A percentile compares a stretch with the other conserved stretches of the same genome.
phyloP scores from a whole-genome alignment of 2,329 filamentous ascomycete genomes.

The Cytospora piceicola region DNA sequence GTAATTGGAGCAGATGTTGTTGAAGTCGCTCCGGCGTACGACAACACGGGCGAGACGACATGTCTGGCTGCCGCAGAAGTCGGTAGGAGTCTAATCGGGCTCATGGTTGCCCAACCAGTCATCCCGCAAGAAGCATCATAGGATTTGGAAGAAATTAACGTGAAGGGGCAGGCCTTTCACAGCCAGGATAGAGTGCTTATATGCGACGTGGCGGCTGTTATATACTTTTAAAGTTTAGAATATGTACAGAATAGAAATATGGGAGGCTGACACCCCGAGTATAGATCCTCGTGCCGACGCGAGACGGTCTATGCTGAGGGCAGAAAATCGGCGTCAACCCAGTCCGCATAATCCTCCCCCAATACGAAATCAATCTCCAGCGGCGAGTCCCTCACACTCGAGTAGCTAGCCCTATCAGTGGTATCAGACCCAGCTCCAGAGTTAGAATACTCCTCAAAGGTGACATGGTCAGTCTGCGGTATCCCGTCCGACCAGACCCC shows the following conservation, averaged over 20 bases:
- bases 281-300: neutral
- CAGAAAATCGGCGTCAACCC: slow-evolving; percentile 16
- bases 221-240: neutral
- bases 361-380: slow-evolving; percentile 40
- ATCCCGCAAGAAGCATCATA: neutral
- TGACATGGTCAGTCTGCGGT: slow-evolving; percentile 54
- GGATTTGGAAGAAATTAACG: neutral
- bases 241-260: slow-evolving; percentile 8
- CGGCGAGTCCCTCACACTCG: slow-evolving; percentile 40
- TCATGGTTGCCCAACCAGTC: slow-evolving; percentile 22
- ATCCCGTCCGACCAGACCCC: slow-evolving; percentile 48
- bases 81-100: slow-evolving; percentile 14
- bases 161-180: neutral
- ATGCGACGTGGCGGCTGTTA: neutral
- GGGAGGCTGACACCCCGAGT: neutral
- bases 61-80: slow-evolving; percentile 27
- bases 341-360: slow-evolving; percentile 9
- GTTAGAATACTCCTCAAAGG: slow-evolving; percentile 57
- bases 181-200: neutral
- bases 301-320: neutral
- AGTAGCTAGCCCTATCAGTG: slow-evolving; percentile 50
- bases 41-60: slow-evolving; percentile 73
- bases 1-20: slow-evolving; percentile 80
- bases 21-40: slow-evolving; percentile 78
- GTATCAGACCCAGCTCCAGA: slow-evolving; percentile 53